Evolutionary conservation across 169 alveolate genomes (phyloP).

Genomic region (Plasmodium knowlesi): DNA sequence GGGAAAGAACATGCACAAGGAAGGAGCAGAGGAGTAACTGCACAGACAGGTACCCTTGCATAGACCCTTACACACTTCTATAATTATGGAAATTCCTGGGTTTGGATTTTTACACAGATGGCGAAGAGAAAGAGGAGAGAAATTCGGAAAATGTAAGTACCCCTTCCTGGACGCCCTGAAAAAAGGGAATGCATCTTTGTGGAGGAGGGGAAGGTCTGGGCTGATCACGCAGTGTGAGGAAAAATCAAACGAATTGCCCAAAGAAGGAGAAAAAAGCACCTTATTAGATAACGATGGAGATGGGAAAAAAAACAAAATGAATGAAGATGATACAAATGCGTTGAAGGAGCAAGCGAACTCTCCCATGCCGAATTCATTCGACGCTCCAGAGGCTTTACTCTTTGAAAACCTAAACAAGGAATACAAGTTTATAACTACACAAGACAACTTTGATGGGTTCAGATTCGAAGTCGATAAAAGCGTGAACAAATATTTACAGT

Average conservation of each 20-base stretch:
- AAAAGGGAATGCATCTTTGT: background rate
- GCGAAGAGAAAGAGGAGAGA: slow-evolving; percentile 28
- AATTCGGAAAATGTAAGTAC: background rate
- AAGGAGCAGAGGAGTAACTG: background rate
- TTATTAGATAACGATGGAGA: background rate
- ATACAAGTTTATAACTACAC: slow-evolving; percentile 88
- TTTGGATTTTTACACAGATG: slow-evolving; percentile 8
- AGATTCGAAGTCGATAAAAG: slow-evolving; percentile 91
- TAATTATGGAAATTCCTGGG: slow-evolving; percentile 58
- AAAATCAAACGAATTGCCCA: background rate
- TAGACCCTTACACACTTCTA: background rate
- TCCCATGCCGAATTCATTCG: slow-evolving; percentile 31
- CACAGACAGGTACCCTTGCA: background rate
- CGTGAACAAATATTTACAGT: slow-evolving; percentile 86
- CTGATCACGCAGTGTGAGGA: background rate
- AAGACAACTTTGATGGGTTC: slow-evolving; percentile 93
- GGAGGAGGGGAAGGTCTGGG: background rate
- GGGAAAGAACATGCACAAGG: background rate
- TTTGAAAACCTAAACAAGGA: slow-evolving; percentile 89
- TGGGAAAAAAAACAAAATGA: background rate
- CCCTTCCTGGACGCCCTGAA: slow-evolving; percentile 14
- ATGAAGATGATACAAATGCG: background rate
- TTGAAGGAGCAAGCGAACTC: slow-evolving; percentile 8
- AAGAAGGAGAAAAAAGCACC: background rate
- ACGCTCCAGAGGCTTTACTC: slow-evolving; percentile 67